Evolutionary conservation across 208 protist species (phyloP), one percentile per base, ranked within the genome.

Genomic region (Trypanosoma conorhini): DNA sequence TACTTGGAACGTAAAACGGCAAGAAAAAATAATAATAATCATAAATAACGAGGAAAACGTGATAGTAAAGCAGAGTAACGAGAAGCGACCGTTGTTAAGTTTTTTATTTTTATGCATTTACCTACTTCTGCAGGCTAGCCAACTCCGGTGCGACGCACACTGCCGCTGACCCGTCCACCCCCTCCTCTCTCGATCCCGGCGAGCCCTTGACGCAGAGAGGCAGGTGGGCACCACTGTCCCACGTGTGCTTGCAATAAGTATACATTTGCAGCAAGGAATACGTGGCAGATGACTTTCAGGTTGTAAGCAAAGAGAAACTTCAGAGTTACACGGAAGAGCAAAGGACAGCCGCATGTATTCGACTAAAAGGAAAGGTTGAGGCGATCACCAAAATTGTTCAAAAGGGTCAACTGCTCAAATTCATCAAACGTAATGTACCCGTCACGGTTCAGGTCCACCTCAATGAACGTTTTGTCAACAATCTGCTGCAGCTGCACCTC

Each of bases 381-480:
- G 9, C 88, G 86, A 48, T 96, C 86, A 26, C 83, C 86, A 73
- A 94, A 93, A 72, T 95, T 86, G 50, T 77, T 85, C 40, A 76
- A 82, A 12, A 82, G 78, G 0, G 89, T 71, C 24, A 97, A 64
- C 44, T 87, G 85, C 42, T 88, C 77, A 79, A 98, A 98, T 60
- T 98, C 95, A 54, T 94, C 83, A 79, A 96, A 95, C 9, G 74
- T 92, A 30, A 98, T 96, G 76, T 94, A 96, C 3, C 96, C 96
- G 65, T 98, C 95, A 33, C 91, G 79, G 51, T 95, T 88, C 12
- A 80, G 55, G 71, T 98, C 95, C 12, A 87, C 92, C 65, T 98
- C 92, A 59, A 97, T 93, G 65, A 98, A 97, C 13, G 96, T 98
- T 79, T 98, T 98, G 59, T 98, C 94, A 21, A 98, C 95, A 50